Percentiles rank a stretch among this genome's conserved stretches.
Conservation (phyloP, 257 asterid genomes). For the Solanum verrucosum region DNA sequence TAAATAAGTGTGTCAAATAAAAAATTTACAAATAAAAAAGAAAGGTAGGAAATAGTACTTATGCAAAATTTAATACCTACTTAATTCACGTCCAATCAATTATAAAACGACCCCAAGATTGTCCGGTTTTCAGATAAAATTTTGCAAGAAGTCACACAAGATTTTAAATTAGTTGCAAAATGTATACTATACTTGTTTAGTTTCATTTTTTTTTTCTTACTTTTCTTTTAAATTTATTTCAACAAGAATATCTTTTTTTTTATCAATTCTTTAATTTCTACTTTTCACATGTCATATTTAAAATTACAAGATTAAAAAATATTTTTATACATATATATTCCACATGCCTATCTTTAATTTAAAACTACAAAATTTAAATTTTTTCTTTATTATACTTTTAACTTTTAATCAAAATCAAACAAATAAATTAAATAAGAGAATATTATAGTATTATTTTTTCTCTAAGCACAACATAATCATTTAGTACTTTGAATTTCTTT, state of each 20-base stretch:
- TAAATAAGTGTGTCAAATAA: too few species aligned
- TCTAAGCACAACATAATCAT: neutral
- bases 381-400: neutral
- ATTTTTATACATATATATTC: too few species aligned
- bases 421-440: neutral
- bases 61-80: too few species aligned
- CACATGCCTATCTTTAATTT: neutral
- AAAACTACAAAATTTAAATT: fast-evolving
- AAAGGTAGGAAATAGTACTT: fast-evolving
- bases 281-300: too few species aligned
- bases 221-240: neutral
- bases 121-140: too few species aligned
- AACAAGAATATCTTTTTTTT: neutral
- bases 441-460: neutral
- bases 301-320: too few species aligned
- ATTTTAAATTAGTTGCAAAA: neutral
- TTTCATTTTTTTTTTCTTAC: neutral
- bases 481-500: neutral
- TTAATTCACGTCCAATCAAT: too few species aligned
- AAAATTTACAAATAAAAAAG: too few species aligned
- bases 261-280: too few species aligned
- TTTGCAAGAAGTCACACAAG: neutral
- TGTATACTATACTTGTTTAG: neutral
- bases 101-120: too few species aligned
- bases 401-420: neutral